Base-by-base conservation (phyloP, 1,284 basidiomycete species). In the Boletus semigastroideus region DNA sequence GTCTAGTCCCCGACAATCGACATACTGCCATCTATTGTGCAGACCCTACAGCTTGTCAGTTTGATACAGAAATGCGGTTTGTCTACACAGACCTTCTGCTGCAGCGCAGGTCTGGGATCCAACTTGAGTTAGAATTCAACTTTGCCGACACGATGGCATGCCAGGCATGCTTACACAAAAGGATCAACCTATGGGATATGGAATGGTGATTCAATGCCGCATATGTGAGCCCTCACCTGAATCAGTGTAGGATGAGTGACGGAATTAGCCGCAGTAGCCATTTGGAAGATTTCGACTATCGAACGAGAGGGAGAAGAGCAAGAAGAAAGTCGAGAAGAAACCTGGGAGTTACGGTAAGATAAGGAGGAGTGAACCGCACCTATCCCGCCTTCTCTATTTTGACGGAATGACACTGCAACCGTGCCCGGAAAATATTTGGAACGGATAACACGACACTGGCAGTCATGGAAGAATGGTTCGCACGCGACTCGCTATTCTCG, bases 1-100 rank as follows among this genome's bases (percentile, higher is more conserved):
- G 1, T 30, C 17, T 8, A 12, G 49, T 19, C 25, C 38, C 25
- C 28, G 12, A 39, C 14, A 22, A 37, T 34, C 19, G 16, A 73
- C 84, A 66, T 67, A 86, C 84, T 87, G 85, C 85, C 85, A 87
- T 45, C 85, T 80, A 60, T 87, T 87, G 61, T 87, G 85, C 11
- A 87, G 60, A 31, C 83, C 82, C 82, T 86, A 51, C 20, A n/a
- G 19, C 39, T 20, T 36, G 28, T 49, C 19, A 42, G 25, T 9
- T 42, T 16, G 22, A 27, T 22, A 13, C 25, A n/a, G 12, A 17
- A 6, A 19, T 33, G 31, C 30, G 27, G 19, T n/a, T 36, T 34
- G 4, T 30, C 30, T 19, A 17, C 14, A 44, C 62, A 8, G 41
- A 83, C 83, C 73, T 83, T 83, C 64, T 87, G 84, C 57, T 84